A percentile compares a stretch with the other conserved stretches of the same genome.
phyloP scores from a whole-genome alignment of 495 filamentous ascomycete genomes.

The Xeromyces bisporus region DNA sequence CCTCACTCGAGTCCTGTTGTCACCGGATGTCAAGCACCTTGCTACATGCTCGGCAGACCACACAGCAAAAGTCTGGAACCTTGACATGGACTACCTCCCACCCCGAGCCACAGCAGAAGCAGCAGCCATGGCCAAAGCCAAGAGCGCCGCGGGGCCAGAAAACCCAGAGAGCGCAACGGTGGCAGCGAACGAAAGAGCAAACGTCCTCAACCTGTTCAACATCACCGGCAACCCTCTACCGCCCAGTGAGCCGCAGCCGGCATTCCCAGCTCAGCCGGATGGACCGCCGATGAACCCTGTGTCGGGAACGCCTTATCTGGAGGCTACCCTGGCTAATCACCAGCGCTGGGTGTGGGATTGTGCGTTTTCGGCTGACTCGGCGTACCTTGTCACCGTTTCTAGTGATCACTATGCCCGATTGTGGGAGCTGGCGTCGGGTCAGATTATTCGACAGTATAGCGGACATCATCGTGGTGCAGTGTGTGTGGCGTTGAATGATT shows the following conservation, averaged over 20 bases:
- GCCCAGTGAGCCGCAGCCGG: slow-evolving; percentile 15
- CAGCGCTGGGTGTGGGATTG: slow-evolving; percentile 99
- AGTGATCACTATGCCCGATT: slow-evolving; percentile 93
- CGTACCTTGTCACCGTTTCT: slow-evolving; percentile 95
- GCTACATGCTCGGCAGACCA: slow-evolving; percentile 96
- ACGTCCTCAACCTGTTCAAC: slow-evolving; percentile 10
- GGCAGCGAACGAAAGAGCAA: slow-evolving; percentile 1
- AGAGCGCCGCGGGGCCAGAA: slow-evolving; percentile 6
- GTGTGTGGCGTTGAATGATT: slow-evolving; percentile 94
- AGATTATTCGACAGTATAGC: slow-evolving; percentile 93
- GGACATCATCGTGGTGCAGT: slow-evolving; percentile 92
- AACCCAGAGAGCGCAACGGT: slow-evolving; percentile 7
- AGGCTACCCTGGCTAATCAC: slow-evolving; percentile 82
- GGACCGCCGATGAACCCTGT: slow-evolving; percentile 29
- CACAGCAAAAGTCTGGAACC: slow-evolving; percentile 93
- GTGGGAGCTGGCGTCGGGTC: slow-evolving; percentile 75
- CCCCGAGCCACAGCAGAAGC: slow-evolving; percentile 24
- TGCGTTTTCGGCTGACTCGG: slow-evolving; percentile 90
- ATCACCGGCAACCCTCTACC: slow-evolving; percentile 6
- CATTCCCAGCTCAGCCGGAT: slow-evolving; percentile 25
- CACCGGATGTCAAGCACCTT: slow-evolving; percentile 90
- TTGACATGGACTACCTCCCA: slow-evolving; percentile 39
- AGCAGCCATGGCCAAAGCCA: slow-evolving; percentile 12
- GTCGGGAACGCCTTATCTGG: slow-evolving; percentile 50
- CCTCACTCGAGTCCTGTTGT: slow-evolving; percentile 88